Conservation (phyloP, 2,329 filamentous ascomycete genomes). For the Penicillium crustosum region DNA sequence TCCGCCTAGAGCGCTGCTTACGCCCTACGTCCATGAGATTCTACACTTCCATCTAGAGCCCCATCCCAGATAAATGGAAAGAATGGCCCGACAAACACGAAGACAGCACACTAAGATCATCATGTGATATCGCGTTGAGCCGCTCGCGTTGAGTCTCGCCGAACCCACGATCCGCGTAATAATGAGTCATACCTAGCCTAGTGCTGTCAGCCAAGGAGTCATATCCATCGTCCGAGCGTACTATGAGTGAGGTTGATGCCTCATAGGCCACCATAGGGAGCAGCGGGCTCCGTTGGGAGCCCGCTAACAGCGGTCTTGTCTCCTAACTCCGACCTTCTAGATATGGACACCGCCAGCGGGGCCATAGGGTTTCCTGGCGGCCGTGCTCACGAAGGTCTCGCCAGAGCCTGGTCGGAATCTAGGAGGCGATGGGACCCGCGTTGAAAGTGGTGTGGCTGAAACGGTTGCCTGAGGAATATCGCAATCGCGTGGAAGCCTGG, state of each 20-base stretch:
- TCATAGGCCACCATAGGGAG: background rate
- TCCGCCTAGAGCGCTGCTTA: background rate
- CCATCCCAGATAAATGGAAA: background rate
- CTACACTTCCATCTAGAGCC: background rate
- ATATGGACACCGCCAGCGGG: conserved; percentile 7
- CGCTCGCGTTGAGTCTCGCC: conserved; percentile 3
- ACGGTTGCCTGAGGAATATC: background rate
- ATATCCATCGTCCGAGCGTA: background rate
- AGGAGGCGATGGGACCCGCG: background rate
- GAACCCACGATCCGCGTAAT: background rate
- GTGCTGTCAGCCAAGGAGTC: background rate
- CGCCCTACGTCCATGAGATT: background rate
- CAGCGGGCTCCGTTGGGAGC: background rate
- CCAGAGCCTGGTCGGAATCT: background rate
- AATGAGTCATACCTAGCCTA: conserved; percentile 4
- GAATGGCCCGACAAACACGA: background rate
- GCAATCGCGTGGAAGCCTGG: conserved; percentile 1
- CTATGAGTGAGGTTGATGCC: background rate
- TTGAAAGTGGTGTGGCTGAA: conserved; percentile 4
- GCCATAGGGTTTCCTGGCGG: background rate
- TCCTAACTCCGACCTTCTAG: conserved; percentile 5
- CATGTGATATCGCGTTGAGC: conserved; percentile 9
- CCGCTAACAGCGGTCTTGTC: conserved; percentile 1
- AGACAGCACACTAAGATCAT: background rate
- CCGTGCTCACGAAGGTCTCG: background rate